Evolutionary conservation across 2,329 filamentous ascomycete species (phyloP).

Genomic region (Dendryphion nanum): DNA sequence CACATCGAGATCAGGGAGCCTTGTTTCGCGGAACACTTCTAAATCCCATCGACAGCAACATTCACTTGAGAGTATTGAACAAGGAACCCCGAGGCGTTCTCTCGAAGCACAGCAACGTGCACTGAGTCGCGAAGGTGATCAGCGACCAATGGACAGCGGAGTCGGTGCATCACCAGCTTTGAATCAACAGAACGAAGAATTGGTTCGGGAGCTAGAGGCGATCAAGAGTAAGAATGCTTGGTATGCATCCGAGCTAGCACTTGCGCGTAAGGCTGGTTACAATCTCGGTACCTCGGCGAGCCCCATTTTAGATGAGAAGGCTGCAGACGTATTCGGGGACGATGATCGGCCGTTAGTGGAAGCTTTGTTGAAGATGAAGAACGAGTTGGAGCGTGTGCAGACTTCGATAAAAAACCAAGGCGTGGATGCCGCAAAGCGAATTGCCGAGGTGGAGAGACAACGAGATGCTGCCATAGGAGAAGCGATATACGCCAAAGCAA

Average conservation of each 20-base stretch:
- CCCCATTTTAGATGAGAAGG: slow-evolving; percentile 72
- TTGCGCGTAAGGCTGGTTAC: slow-evolving; percentile 90
- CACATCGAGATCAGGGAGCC: slow-evolving; percentile 31
- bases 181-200: slow-evolving; percentile 65
- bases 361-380: slow-evolving; percentile 85
- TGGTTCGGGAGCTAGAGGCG: slow-evolving; percentile 83
- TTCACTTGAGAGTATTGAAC: slow-evolving; percentile 63
- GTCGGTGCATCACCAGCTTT: slow-evolving; percentile 59
- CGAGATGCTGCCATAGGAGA: slow-evolving; percentile 92
- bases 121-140: slow-evolving; percentile 30
- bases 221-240: slow-evolving; percentile 87
- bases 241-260: slow-evolving; percentile 92
- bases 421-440: slow-evolving; percentile 77
- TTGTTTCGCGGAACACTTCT: slow-evolving; percentile 35
- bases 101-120: slow-evolving; percentile 30
- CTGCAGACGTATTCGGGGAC: slow-evolving; percentile 78
- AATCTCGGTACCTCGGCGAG: slow-evolving; percentile 67
- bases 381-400: slow-evolving; percentile 87
- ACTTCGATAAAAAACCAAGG: slow-evolving; percentile 86
- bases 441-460: slow-evolving; percentile 93
- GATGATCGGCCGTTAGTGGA: slow-evolving; percentile 91
- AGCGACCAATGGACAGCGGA: slow-evolving; percentile 57
- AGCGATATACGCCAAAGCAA: slow-evolving; percentile 92
- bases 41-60: slow-evolving; percentile 57
- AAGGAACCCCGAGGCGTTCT: slow-evolving; percentile 30